Percentiles rank a stretch among this genome's conserved stretches.
phyloP scores from a whole-genome alignment of 2,329 filamentous ascomycete species.

The Ceratocystis harringtonii region DNA sequence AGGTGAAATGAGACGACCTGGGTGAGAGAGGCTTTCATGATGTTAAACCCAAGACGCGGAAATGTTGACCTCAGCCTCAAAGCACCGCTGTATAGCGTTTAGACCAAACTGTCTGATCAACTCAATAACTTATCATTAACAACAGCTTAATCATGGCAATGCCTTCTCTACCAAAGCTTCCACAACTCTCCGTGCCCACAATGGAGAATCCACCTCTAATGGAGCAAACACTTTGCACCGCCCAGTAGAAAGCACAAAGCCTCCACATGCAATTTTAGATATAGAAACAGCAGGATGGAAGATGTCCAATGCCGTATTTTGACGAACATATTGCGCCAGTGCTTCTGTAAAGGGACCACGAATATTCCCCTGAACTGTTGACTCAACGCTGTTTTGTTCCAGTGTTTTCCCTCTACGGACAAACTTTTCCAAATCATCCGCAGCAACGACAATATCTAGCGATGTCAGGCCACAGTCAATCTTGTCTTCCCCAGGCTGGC shows the following conservation, averaged over 20 bases:
- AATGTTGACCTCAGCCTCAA: background rate
- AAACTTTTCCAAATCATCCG: constrained; percentile 34
- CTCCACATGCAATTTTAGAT: constrained; percentile 39
- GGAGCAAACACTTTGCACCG: constrained; percentile 34
- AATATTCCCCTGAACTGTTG: constrained; percentile 14
- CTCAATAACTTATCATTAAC: background rate
- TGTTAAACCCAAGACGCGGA: too few species aligned
- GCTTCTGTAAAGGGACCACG: constrained; percentile 36
- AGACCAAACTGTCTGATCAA: background rate
- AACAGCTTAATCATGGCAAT: background rate
- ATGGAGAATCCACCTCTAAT: constrained; percentile 4
- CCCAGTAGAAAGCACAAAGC: constrained; percentile 39
- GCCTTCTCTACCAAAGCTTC: constrained; percentile 13
- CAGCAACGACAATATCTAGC: constrained; percentile 38
- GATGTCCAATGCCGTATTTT: constrained; percentile 40
- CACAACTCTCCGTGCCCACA: constrained; percentile 12
- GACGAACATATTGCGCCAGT: constrained; percentile 33
- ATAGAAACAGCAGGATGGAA: constrained; percentile 41
- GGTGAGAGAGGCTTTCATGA: too few species aligned
- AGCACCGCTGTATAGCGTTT: background rate
- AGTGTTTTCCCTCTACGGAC: constrained; percentile 27
- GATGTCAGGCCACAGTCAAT: constrained; percentile 25
- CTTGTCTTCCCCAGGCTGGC: constrained; percentile 24
- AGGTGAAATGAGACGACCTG: too few species aligned
- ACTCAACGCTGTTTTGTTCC: constrained; percentile 5